Evolutionary conservation across 2,329 filamentous ascomycete genomes (phyloP), one percentile per base, ranked within the genome.

Genomic region (Pseudogymnoascus sp.): DNA sequence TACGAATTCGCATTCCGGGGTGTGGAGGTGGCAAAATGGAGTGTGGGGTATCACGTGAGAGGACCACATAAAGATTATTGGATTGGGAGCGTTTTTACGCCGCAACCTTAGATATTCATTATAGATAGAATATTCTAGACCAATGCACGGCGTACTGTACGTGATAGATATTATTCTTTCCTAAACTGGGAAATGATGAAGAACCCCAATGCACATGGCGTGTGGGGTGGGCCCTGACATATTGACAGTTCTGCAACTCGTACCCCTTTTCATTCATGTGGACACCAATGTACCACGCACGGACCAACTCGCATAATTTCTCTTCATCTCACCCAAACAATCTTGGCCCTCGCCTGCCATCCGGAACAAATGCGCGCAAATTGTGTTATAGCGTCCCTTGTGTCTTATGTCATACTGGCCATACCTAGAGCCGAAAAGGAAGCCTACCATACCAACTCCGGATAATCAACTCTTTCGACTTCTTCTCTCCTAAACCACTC

Each of bases 11-110:
- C 73, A 7, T 88, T 86, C 67, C 72, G 78, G 58, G 84, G 82
- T 11, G 77, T 86, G 1, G 81, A 81, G 45, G 68, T 91, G 66
- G 71, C 72, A 60, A 73, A 78, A 25, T 90, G 87, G 83, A 80
- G 73, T 30, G 77, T 89, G 49, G 80, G 77, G 60, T 90, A 91
- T 68, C 79, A 78, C 1, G 89, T 91, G 1, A 83, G 81, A 25
- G 89, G 89, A 0, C 89, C 88, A 2, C 84, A 84, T 71, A 92
- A 92, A 75, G 85, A 91, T 69, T 92, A 92, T 69, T 82, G 76
- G 0, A 85, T 87, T 61, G 72, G 75, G 7, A 83, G 82, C 1
- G 72, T 70, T 0, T 87, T 86, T 70, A 79, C 67, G 45, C 73
- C 82, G 61, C 74, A 58, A 42, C 41, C 16, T 12, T 33, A 5